phyloP scores from a whole-genome alignment of 257 asterid species.

The Gentiana macrophylla region DNA sequence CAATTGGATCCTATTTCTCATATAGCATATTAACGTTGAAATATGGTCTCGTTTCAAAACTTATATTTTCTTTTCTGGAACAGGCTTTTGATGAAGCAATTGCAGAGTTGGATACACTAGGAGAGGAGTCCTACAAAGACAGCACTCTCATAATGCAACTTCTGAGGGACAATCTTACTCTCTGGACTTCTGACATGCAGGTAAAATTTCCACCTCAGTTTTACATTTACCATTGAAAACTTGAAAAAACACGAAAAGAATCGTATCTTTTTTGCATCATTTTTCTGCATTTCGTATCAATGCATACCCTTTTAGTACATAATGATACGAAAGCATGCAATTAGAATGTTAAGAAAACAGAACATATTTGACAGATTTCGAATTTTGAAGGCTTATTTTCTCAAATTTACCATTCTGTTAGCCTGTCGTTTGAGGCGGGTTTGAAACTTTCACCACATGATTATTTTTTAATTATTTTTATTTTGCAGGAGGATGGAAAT shows the following conservation, averaged over 20 bases:
- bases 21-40: too few species aligned
- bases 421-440: not conserved
- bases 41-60: too few species aligned
- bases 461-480: too few species aligned
- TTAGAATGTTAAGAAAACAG: not conserved
- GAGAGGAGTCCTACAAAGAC: conserved; percentile 97
- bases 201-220: conserved; percentile 14
- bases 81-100: conserved; percentile 94
- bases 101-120: conserved; percentile 75
- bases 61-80: too few species aligned
- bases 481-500: conserved; percentile 55
- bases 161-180: conserved; percentile 78
- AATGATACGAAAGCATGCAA: not conserved
- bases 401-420: too few species aligned
- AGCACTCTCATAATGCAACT: conserved; percentile 93
- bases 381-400: not conserved
- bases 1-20: too few species aligned
- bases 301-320: not conserved
- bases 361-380: too few species aligned
- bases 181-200: conserved; percentile 87
- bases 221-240: too few species aligned
- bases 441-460: too few species aligned
- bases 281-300: not conserved
- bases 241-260: too few species aligned
- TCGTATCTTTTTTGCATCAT: too few species aligned